These are phyloP conservation scores for Primulina eburnea DNA, from an alignment of 257 asterid species.

Conservation along the genomic window DNA sequence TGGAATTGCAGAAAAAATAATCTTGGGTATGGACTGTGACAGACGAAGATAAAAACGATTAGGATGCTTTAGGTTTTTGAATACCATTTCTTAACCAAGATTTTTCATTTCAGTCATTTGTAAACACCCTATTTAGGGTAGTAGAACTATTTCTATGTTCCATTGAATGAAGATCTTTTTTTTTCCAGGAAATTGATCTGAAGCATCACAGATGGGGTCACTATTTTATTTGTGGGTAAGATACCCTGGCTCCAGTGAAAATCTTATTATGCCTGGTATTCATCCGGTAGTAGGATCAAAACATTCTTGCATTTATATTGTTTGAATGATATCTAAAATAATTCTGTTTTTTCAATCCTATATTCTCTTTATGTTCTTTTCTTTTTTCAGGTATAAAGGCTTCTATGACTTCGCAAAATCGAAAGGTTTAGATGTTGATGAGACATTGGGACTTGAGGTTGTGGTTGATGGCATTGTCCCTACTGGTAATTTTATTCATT, in stretches of 20 bases:
- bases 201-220: constrained; percentile 91
- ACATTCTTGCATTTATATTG: not conserved
- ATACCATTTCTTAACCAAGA: not conserved
- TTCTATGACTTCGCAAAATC: constrained; percentile 72
- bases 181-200: constrained; percentile 77
- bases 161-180: not conserved
- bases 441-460: constrained; percentile 72
- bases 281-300: not conserved
- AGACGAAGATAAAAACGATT: too few relatives aligned
- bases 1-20: not conserved
- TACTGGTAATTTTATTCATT: constrained; percentile 49
- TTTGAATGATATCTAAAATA: not conserved
- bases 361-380: not conserved
- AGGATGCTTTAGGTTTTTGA: too few relatives aligned
- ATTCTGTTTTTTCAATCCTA: not conserved
- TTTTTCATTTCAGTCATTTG: not conserved
- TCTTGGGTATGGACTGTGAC: too few relatives aligned
- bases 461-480: constrained; percentile 90
- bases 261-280: not conserved
- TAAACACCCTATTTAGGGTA: not conserved
- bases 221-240: constrained; percentile 92
- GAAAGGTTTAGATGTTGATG: constrained; percentile 61
- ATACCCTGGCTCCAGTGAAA: not conserved
- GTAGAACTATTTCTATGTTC: not conserved
- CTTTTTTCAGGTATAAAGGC: constrained; percentile 74